Evolutionary conservation across 1,284 basidiomycete species (phyloP).

Genomic region (Pseudozyma thailandica): DNA sequence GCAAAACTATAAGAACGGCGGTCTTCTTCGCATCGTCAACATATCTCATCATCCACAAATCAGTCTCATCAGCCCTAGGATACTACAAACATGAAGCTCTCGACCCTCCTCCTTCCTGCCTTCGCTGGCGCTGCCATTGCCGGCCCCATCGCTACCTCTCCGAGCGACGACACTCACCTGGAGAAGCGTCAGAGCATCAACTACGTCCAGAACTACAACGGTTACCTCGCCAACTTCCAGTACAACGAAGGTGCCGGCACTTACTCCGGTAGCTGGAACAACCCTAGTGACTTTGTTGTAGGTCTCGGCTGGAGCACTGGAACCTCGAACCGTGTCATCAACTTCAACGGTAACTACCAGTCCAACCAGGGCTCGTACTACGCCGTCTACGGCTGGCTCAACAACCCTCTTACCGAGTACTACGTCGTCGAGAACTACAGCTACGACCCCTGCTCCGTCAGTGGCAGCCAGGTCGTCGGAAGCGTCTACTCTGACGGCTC

Average conservation of each 20-base stretch:
- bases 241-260: conserved; percentile 21
- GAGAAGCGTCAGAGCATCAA: conserved; percentile 36
- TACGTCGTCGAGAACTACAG: conserved; percentile 42
- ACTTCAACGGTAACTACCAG: conserved; percentile 29
- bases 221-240: conserved; percentile 29
- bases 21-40: background rate
- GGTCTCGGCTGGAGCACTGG: conserved; percentile 31
- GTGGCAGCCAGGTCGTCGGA: conserved; percentile 11
- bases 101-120: conserved; percentile 15
- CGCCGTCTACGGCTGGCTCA: conserved; percentile 41
- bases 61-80: too few species aligned
- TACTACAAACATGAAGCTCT: conserved; percentile 24
- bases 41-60: background rate
- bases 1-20: too few species aligned
- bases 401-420: conserved; percentile 41
- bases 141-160: conserved; percentile 13
- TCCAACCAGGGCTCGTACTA: conserved; percentile 31
- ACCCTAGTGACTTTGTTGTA: conserved; percentile 33
- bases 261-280: conserved; percentile 32
- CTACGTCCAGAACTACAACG: conserved; percentile 44
- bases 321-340: conserved; percentile 20
- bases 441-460: conserved; percentile 33
- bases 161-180: conserved; percentile 5
- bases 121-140: conserved; percentile 16
- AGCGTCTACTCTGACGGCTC: conserved; percentile 31